Evolutionary conservation across 1,284 basidiomycete species (phyloP), one percentile per base, ranked within the genome.

Genomic region (Moniliophthora roreri): DNA sequence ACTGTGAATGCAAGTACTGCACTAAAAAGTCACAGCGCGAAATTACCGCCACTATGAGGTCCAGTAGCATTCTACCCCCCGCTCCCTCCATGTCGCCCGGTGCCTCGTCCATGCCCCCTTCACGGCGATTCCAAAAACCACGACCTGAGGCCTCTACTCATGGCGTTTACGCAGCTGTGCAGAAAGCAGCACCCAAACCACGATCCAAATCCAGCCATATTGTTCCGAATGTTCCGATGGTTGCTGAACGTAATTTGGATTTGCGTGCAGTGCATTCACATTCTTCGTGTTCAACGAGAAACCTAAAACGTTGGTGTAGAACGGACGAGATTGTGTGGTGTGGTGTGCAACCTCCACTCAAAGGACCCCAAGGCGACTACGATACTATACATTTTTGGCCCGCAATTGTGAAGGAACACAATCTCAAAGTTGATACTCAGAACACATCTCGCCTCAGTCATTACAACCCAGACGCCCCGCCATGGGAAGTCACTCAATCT

Each of bases 1-100:
- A 78, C 35, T 93, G 91, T 63, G 67, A 71, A 23, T 93, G 91
- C 75, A 91, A 91, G 65, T 93, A 93, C 65, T 93, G 90, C 66
- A 71, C 79, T 37, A 84, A 82, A 59, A 79, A 79, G 58, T 71
- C 81, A 0, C 90, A 93, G 66, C 77, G 76, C 35, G 79, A 83
- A 58, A 84, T 93, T 53, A 86, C 86, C 4, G 72, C 77, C 6
- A 71, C 73, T 10, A 76, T 89, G 70, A 80, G 81, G 16, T 66
- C 78, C n/a, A 68, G 74, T 23, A 60, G 63, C 10, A 55, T 61
- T 15, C 65, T 78, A 15, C 69, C 69, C 11, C 51, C 56, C 11
- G 24, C 26, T 6, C 11, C 48, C 51, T 48, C 48, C 49, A 8
- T n/a, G 34, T 23, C 38, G 54, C 6, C 21, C 48, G 51, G 3